Evolutionary conservation across 164 flowering plant species (phyloP).

Genomic region (Umbilicus rupestris): DNA sequence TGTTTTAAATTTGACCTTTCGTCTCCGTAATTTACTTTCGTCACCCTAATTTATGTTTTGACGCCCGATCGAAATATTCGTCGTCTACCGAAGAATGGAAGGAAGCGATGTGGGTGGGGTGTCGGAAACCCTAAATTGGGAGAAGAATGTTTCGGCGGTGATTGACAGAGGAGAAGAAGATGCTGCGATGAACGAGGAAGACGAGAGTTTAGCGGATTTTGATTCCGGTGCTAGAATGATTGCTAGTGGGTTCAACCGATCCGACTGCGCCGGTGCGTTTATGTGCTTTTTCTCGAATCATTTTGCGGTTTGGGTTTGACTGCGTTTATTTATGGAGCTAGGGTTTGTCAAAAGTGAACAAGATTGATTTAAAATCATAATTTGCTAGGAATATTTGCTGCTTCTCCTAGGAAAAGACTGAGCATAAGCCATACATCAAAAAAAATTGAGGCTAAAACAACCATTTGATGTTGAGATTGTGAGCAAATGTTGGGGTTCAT

Average conservation of each 20-base stretch:
- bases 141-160: neutral
- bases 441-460: no score
- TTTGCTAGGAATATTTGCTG: neutral
- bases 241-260: neutral
- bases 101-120: neutral
- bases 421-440: no score
- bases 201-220: slow-evolving; percentile 3
- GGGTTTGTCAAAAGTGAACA: no score
- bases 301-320: neutral
- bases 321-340: neutral
- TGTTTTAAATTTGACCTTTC: neutral
- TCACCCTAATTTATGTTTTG: neutral
- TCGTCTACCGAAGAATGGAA: neutral
- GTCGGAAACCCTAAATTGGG: slow-evolving; percentile 2
- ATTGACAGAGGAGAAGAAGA: neutral
- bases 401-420: neutral
- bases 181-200: neutral
- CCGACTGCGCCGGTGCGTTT: neutral
- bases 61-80: neutral
- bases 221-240: slow-evolving; percentile 1
- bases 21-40: neutral
- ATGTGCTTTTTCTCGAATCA: neutral
- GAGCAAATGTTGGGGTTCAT: no score
- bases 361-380: no score
- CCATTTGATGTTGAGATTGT: no score